These are phyloP conservation scores for Solanum chiquidenum DNA, from an alignment of 257 asterid genomes.

Conservation along the genomic window DNA sequence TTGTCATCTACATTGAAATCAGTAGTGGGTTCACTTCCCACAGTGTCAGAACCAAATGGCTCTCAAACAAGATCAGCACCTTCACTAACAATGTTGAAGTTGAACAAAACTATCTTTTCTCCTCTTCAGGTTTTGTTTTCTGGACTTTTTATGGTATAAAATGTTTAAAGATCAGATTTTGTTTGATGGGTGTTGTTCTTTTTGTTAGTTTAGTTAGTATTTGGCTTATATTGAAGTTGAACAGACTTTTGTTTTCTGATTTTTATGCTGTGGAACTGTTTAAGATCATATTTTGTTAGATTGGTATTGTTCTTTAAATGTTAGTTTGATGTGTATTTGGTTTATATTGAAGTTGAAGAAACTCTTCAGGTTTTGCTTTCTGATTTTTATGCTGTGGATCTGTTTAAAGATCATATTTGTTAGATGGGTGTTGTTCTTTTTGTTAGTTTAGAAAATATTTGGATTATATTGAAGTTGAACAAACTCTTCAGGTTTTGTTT, in stretches of 20 bases:
- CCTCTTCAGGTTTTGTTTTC: conserved; percentile 16
- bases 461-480: background rate
- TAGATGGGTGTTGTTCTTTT: background rate
- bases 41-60: conserved; percentile 13
- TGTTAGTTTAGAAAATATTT: background rate
- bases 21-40: conserved; percentile 6
- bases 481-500: background rate
- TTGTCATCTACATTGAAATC: conserved; percentile 26
- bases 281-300: background rate
- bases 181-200: background rate
- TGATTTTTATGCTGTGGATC: background rate
- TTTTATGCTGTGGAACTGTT: background rate
- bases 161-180: background rate
- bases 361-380: background rate
- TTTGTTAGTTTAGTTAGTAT: background rate
- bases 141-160: background rate
- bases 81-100: background rate
- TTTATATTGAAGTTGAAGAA: background rate
- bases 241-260: background rate
- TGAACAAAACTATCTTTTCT: background rate
- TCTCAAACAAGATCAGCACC: conserved; percentile 7
- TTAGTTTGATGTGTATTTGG: background rate
- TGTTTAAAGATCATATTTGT: background rate
- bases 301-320: background rate
- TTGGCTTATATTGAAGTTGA: background rate